A percentile compares a stretch with the other conserved stretches of the same genome.
Evolutionary conservation across 306 rosid species (phyloP).

Genomic region (Vigna reflexopilosa): DNA sequence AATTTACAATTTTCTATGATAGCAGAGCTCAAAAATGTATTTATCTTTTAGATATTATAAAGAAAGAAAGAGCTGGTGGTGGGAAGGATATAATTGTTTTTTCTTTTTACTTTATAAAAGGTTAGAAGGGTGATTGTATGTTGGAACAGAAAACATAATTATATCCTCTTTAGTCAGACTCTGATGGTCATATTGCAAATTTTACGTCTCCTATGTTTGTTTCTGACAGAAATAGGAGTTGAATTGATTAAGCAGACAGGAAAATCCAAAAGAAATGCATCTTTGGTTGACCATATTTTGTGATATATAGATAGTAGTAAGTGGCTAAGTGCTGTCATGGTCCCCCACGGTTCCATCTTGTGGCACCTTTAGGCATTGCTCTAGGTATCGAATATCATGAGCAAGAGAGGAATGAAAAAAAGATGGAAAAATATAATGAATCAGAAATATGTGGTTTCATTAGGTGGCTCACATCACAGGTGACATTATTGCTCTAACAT

Average conservation of each 20-base stretch:
- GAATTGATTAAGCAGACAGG: slow-evolving; percentile 15
- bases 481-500: slow-evolving; percentile 56
- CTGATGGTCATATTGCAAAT: slow-evolving; percentile 3
- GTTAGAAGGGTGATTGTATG: slow-evolving; percentile 1
- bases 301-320: slow-evolving; percentile 10
- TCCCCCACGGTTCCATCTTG: slow-evolving; percentile 47
- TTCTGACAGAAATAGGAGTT: not conserved
- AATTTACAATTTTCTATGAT: not conserved
- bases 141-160: slow-evolving; percentile 21
- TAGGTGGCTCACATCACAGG: slow-evolving; percentile 36
- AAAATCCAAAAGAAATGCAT: slow-evolving; percentile 29
- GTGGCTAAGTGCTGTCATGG: slow-evolving; percentile 53
- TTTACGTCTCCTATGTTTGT: not conserved
- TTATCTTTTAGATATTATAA: not conserved
- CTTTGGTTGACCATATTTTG: slow-evolving; percentile 29
- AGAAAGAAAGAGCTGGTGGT: not conserved
- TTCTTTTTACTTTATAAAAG: slow-evolving; percentile 18
- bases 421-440: slow-evolving; percentile 49
- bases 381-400: slow-evolving; percentile 53
- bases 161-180: slow-evolving; percentile 8
- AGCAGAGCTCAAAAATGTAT: not conserved
- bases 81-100: not conserved
- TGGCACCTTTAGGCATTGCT: slow-evolving; percentile 52
- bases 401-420: slow-evolving; percentile 39
- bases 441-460: slow-evolving; percentile 52